Percentiles rank a stretch among this genome's conserved stretches.
Conservation (phyloP, 495 filamentous ascomycete genomes). For the Ramalina intermedia region DNA sequence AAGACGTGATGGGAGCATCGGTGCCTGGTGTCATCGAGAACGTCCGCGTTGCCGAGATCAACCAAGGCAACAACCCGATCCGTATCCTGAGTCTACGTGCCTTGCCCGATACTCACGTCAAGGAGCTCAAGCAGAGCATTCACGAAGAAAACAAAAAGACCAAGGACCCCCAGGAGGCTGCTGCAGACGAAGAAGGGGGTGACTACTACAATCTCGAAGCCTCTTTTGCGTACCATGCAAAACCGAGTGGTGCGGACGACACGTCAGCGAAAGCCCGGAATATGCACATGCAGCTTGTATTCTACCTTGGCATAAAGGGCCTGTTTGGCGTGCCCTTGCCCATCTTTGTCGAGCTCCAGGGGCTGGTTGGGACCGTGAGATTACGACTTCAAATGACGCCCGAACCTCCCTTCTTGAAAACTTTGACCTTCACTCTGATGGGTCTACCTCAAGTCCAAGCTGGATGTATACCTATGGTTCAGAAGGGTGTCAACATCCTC, state of each 20-base stretch:
- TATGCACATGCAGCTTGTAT: slow-evolving; percentile 94
- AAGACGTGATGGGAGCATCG: slow-evolving; percentile 94
- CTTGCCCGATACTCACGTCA: slow-evolving; percentile 66
- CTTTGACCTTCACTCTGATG: slow-evolving; percentile 84
- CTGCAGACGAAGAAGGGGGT: slow-evolving; percentile 80
- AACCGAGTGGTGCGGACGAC: slow-evolving; percentile 45
- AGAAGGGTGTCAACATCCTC: slow-evolving; percentile 77
- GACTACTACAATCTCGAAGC: slow-evolving; percentile 90
- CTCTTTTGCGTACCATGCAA: slow-evolving; percentile 86
- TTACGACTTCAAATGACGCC: slow-evolving; percentile 74
- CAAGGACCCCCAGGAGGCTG: slow-evolving; percentile 76
- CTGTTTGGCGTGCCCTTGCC: slow-evolving; percentile 78
- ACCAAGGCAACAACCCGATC: slow-evolving; percentile 79
- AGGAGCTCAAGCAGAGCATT: slow-evolving; percentile 64
- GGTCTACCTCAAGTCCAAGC: slow-evolving; percentile 79
- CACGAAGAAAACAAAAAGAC: slow-evolving; percentile 62
- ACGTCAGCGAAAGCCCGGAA: slow-evolving; percentile 72
- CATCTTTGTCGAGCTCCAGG: slow-evolving; percentile 74
- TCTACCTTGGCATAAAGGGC: slow-evolving; percentile 73
- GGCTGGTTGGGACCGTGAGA: slow-evolving; percentile 74
- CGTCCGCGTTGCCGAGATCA: slow-evolving; percentile 90
- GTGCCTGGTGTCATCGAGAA: slow-evolving; percentile 83
- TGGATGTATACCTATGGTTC: slow-evolving; percentile 82
- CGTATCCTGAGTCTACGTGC: slow-evolving; percentile 82
- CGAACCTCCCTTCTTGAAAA: slow-evolving; percentile 80